Base-by-base conservation (phyloP, 1,139 yeast species). In the Candida sp. region DNA sequence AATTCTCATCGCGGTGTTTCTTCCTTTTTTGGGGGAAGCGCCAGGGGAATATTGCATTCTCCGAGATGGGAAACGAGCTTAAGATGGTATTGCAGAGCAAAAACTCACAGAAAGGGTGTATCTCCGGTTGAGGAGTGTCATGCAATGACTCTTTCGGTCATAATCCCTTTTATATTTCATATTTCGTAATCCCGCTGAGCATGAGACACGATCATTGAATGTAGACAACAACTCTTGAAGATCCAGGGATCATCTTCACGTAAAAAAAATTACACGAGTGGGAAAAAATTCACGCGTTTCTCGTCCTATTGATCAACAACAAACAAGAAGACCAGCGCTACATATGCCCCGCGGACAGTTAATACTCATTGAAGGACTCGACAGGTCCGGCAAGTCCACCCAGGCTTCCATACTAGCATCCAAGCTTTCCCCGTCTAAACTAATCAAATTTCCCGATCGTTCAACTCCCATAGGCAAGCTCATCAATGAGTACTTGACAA, bases 331-430 rank as follows among this genome's bases (percentile, higher is more conserved):
- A 11, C 17, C 17, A 17, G 17, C 17, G 17, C 17, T 17, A 17
- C 17, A 17, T 17, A 61, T 58, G 63, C 56, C 62, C 63, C 63
- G 97, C 58, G 98, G 98, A 2, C 78, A 80, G 46, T 73, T 96
- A 47, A 87, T 96, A 27, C 80, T 91, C 5, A 78, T 96, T 4
- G 99, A 96, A 68, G 99, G 99, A 0, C 81, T 94, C 1, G 99
- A 96, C 65, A 74, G 99, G 48, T 88, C 98, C 0, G 99, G 99
- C 0, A 96, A 96, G 66, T 84, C 97, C 1, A 92, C 98, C 0
- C 99, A 96, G 66, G 87, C 94, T 3, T 72, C 70, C 3, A 60
- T 70, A 4, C 70, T 90, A 4, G 63, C 72, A 1, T 63, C 70
- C 3, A 63, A 61, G 12, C 69, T 90, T 7, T 28, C 53, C 7